Base-by-base conservation (phyloP, 148 eudicot genomes). In the Chenopodium quinoa region DNA sequence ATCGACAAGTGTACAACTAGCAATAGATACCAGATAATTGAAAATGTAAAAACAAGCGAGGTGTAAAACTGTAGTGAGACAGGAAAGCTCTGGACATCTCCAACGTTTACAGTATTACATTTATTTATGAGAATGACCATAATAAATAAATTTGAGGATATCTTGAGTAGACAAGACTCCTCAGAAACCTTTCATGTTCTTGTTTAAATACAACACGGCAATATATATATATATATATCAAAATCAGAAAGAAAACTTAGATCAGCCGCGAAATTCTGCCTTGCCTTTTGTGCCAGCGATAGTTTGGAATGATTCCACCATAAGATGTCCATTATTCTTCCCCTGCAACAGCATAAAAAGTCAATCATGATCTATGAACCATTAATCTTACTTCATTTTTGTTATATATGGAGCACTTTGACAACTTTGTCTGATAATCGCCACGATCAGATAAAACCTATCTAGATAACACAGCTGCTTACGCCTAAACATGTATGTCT, bases 301-400 rank as follows among this genome's bases (percentile, higher is more conserved):
- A 71, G 84, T 86, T 73, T 85, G 90, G 79, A 82, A 78, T 2
- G 73, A 60, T 78, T 73, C 81, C 80, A 74, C 67, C 47, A 64
- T 63, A 40, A 73, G 47, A 69, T 80, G 78, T 75, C 84, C 87
- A 81, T 47, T 86, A 31, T 76, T 76, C 75, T 13, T 74, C 71
- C 81, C 90, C 93, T 91, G 81, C 79, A 82, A 29, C 75, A 83
- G 23, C 64, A 67, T 64, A 81, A 46, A 58, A 54, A 52, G 58
- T 17, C 47, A 70, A 62, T 81, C 71, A 75, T 52, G 32, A 81
- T 22, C 52, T 44, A 80, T 46, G 47, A 60, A 72, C 56, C 25
- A 74, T 48, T 40, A 60, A 63, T 40, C 31, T 29, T 25, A 75
- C 44, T 40, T 7, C 44, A 40, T 40, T 40, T 40, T 7, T 40